Conservation (phyloP, 495 filamentous ascomycete species). For the Neurospora sp. region DNA sequence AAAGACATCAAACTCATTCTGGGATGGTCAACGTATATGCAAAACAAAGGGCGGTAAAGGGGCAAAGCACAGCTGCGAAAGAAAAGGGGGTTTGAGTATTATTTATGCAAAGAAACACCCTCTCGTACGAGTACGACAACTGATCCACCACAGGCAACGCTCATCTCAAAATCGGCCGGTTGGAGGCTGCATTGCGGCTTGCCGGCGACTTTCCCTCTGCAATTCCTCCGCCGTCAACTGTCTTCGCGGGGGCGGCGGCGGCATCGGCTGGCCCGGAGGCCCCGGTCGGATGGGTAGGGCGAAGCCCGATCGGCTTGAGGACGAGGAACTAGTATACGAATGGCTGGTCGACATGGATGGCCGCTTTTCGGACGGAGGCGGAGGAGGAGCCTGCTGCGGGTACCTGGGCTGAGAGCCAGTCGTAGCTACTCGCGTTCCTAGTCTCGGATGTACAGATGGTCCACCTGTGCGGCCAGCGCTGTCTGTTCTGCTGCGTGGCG, state of each 20-base stretch:
- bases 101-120: constrained; percentile 17
- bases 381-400: constrained; percentile 12
- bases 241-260: constrained; percentile 37
- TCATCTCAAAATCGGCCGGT: constrained; percentile 19
- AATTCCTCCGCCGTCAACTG: constrained; percentile 17
- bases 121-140: constrained; percentile 6
- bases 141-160: neutral
- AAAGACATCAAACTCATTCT: neutral
- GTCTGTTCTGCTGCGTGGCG: constrained; percentile 30
- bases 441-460: constrained; percentile 38
- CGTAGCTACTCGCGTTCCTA: constrained; percentile 37
- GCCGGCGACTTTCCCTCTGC: constrained; percentile 12
- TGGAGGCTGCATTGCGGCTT: constrained; percentile 31
- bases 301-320: constrained; percentile 16
- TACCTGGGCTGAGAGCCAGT: constrained; percentile 34
- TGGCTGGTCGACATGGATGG: neutral
- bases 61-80: neutral
- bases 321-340: neutral
- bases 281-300: constrained; percentile 40
- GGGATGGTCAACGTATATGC: neutral
- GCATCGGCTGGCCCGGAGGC: constrained; percentile 30
- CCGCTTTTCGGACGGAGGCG: constrained; percentile 13
- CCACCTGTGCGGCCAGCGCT: constrained; percentile 34
- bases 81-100: constrained; percentile 8
- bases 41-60: neutral